Conservation (phyloP, 2,329 filamentous ascomycete genomes). For the Phialophora chinensis region DNA sequence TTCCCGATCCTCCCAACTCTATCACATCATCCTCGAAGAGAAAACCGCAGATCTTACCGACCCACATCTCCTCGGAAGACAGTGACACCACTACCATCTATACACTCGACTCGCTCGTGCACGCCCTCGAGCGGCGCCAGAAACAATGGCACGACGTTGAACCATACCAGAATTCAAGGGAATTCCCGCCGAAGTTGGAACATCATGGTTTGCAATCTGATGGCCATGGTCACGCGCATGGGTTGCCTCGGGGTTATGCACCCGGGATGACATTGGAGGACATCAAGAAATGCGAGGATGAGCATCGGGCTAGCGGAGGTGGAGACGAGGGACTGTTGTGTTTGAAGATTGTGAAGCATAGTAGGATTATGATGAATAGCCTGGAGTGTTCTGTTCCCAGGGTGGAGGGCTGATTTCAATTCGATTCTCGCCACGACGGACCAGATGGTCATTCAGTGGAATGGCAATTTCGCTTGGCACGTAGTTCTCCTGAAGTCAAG, state of each 20-base stretch:
- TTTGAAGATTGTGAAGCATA: conserved; percentile 40
- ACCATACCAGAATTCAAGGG: conserved; percentile 14
- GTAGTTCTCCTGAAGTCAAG: background rate
- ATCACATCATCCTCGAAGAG: conserved; percentile 2
- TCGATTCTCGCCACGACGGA: background rate
- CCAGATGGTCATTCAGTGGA: background rate
- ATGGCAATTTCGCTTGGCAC: background rate
- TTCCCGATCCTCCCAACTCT: conserved; percentile 28
- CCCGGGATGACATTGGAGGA: conserved; percentile 33
- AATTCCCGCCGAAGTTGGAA: conserved; percentile 26
- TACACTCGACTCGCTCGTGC: conserved; percentile 46
- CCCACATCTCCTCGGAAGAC: conserved; percentile 15
- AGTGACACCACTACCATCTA: conserved; percentile 16
- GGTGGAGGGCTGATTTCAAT: conserved; percentile 13
- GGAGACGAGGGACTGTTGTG: conserved; percentile 39
- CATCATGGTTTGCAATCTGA: conserved; percentile 13
- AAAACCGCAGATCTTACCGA: conserved; percentile 17
- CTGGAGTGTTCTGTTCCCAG: conserved; percentile 32
- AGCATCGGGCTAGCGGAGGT: conserved; percentile 5
- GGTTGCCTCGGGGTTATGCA: conserved; percentile 27
- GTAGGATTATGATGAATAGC: conserved; percentile 38
- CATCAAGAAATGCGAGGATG: conserved; percentile 25
- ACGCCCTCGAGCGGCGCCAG: conserved; percentile 52
- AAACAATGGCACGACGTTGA: conserved; percentile 48
- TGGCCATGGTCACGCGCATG: conserved; percentile 1